Percentiles rank a stretch among this genome's conserved stretches.
Conservation (phyloP, 2,329 filamentous ascomycete species). For the Xylaria sp. region DNA sequence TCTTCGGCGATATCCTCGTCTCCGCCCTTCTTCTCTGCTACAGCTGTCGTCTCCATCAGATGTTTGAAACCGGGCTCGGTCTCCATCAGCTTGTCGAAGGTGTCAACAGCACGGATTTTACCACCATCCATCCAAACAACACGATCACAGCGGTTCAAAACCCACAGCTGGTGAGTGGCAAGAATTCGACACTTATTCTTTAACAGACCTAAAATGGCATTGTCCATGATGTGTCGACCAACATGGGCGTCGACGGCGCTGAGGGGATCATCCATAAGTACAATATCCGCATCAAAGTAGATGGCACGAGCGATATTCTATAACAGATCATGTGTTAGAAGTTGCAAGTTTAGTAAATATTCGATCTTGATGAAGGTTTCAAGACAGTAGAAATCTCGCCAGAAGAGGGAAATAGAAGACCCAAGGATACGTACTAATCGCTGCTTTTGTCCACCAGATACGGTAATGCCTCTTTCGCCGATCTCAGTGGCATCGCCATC, state of each 20-base stretch:
- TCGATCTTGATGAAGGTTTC: neutral
- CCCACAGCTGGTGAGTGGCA: slow-evolving; percentile 95
- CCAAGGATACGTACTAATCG: slow-evolving; percentile 61
- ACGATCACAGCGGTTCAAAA: slow-evolving; percentile 88
- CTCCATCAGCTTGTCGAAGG: slow-evolving; percentile 87
- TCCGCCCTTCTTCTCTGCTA: slow-evolving; percentile 72
- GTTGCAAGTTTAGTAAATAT: neutral
- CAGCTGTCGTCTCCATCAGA: slow-evolving; percentile 86
- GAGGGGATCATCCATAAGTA: slow-evolving; percentile 76
- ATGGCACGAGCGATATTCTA: slow-evolving; percentile 86
- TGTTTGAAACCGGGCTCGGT: slow-evolving; percentile 81
- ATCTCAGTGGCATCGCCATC: slow-evolving; percentile 91
- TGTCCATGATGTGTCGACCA: slow-evolving; percentile 85
- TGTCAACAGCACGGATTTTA: slow-evolving; percentile 84
- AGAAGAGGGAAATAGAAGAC: neutral
- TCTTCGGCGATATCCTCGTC: slow-evolving; percentile 58
- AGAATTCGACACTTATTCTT: slow-evolving; percentile 90
- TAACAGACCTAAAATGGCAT: slow-evolving; percentile 89
- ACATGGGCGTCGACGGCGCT: slow-evolving; percentile 77
- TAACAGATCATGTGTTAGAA: slow-evolving; percentile 8
- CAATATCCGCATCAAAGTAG: slow-evolving; percentile 74
- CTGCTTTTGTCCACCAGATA: slow-evolving; percentile 96
- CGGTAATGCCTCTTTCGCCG: slow-evolving; percentile 93
- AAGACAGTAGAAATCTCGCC: neutral
- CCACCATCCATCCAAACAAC: slow-evolving; percentile 95